Evolutionary conservation across 2,329 filamentous ascomycete species (phyloP), one percentile per base, ranked within the genome.

Genomic region (Botrytis deweyae): DNA sequence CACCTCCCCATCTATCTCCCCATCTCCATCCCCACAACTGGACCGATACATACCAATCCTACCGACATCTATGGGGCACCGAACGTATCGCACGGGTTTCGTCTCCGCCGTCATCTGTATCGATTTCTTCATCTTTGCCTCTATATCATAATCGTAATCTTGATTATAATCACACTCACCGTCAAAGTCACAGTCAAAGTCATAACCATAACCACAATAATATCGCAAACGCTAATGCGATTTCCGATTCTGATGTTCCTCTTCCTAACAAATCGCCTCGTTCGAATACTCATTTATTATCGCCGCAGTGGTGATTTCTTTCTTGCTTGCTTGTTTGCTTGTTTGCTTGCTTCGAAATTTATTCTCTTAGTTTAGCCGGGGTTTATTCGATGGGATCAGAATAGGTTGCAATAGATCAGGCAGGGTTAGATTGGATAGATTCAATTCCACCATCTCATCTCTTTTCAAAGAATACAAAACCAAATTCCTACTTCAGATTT

Each of bases 71-170:
- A 4, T 64, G 62, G 62, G 62, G 62, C 1, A 44, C 62, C 25
- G 62, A 64, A 25, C 40, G 62, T 4, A 20, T 64, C 7, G 62
- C 62, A 16, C 52, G 52, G 2, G 14, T 58, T 58, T n/a, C 52
- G 1, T 12, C n/a, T 8, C n/a, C 25, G 0, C 5, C 49, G n/a
- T 4, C 10, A 12, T 14, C 22, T 52, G 0, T n/a, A 29, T 55
- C 52, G 12, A 29, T 6, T 16, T n/a, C 25, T 44, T 44, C 42
- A 42, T 44, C 44, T 55, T 16, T 29, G 3, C 3, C n/a, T 29
- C 6, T 29, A 29, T 10, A 58, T 3, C 52, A 58, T 16, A 16
- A 14, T 8, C n/a, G 3, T 22, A 52, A 49, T 14, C 49, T 5
- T 1, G 4, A 52, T 5, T 12, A 25, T 22, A 52, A 22, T 16